Conservation (phyloP, 768 basidiomycete genomes). For the Lepiota venenata region DNA sequence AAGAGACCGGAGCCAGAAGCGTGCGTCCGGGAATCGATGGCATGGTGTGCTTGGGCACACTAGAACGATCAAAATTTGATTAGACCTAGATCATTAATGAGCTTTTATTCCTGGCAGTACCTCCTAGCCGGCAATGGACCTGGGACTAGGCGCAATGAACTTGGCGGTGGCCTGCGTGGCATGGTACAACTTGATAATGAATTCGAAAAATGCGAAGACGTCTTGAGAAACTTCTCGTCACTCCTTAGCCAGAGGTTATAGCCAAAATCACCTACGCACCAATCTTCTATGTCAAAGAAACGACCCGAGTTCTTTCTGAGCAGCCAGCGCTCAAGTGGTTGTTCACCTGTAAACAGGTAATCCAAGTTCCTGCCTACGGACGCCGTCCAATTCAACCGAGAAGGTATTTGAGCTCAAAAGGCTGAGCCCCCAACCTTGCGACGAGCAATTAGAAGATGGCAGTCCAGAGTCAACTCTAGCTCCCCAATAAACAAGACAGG, state of each 20-base stretch:
- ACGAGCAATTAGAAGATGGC: neutral
- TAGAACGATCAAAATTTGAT: constrained; percentile 16
- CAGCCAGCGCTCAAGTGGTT: constrained; percentile 3
- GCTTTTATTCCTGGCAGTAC: constrained; percentile 24
- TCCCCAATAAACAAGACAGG: neutral
- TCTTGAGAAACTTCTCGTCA: neutral
- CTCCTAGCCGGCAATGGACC: constrained; percentile 63
- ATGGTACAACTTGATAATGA: constrained; percentile 28
- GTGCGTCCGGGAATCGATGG: constrained; percentile 63
- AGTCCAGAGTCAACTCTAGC: constrained; percentile 1
- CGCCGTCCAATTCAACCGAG: neutral
- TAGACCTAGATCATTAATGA: constrained; percentile 9
- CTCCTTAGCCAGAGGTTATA: neutral
- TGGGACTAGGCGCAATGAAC: constrained; percentile 54
- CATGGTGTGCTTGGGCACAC: constrained; percentile 58
- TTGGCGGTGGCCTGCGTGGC: constrained; percentile 68
- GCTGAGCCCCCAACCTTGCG: neutral
- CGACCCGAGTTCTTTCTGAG: constrained; percentile 1
- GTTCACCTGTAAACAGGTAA: neutral
- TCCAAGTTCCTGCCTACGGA: neutral
- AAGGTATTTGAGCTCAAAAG: neutral
- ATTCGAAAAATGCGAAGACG: neutral
- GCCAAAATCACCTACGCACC: neutral
- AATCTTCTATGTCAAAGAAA: neutral
- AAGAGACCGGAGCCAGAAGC: constrained; percentile 21